phyloP scores from a whole-genome alignment of 2,329 filamentous ascomycete genomes.

The Trichoderma gracile region DNA sequence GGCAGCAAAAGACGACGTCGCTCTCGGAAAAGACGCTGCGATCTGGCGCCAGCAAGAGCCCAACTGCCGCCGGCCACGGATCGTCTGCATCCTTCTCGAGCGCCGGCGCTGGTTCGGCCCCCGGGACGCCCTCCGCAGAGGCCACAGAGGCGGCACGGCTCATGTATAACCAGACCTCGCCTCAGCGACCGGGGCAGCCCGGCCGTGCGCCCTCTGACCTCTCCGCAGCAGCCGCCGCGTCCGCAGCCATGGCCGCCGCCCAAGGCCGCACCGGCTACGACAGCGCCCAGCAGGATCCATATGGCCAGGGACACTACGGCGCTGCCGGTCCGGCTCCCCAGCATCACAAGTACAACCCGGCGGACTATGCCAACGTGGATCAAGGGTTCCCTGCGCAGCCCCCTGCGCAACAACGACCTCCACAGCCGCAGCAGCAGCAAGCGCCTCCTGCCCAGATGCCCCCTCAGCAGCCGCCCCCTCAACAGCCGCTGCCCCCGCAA shows the following conservation, averaged over 20 bases:
- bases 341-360: constrained; percentile 73
- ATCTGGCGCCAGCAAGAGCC: constrained; percentile 49
- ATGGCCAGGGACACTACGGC: constrained; percentile 38
- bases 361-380: constrained; percentile 68
- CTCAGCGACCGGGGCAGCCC: constrained; percentile 52
- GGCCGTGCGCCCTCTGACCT: constrained; percentile 57
- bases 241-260: constrained; percentile 57
- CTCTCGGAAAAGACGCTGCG: constrained; percentile 70
- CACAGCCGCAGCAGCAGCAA: constrained; percentile 41
- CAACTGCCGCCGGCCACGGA: constrained; percentile 41
- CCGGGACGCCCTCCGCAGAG: constrained; percentile 38
- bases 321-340: constrained; percentile 40
- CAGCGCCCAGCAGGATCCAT: constrained; percentile 40
- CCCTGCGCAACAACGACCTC: constrained; percentile 38
- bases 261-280: constrained; percentile 41
- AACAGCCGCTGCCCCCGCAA: constrained; percentile 35
- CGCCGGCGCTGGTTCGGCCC: constrained; percentile 10
- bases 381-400: constrained; percentile 43
- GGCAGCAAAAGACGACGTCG: constrained; percentile 57
- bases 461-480: constrained; percentile 42
- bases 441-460: constrained; percentile 41
- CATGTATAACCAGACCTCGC: constrained; percentile 60
- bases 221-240: constrained; percentile 58
- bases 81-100: constrained; percentile 40
- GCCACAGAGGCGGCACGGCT: constrained; percentile 65